Evolutionary conservation across 805 yeast species (phyloP).

Genomic region (Myxozyma geophila): DNA sequence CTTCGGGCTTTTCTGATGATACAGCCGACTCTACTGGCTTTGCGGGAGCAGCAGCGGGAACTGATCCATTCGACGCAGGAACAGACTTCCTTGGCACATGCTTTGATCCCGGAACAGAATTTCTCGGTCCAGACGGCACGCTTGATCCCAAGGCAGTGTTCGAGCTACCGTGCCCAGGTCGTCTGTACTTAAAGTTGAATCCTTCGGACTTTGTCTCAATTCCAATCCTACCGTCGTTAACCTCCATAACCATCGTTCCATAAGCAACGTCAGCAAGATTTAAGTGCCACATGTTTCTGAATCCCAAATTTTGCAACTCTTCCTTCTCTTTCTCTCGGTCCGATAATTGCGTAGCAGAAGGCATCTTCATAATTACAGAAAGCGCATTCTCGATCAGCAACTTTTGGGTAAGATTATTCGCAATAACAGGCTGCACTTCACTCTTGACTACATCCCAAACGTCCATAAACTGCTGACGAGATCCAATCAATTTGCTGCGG

Average conservation of each 20-base stretch:
- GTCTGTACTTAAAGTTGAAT: conserved; percentile 62
- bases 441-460: conserved; percentile 65
- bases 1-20: not conserved
- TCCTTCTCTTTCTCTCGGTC: conserved; percentile 54
- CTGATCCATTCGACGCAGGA: not conserved
- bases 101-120: not conserved
- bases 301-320: conserved; percentile 65
- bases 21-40: not conserved
- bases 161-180: conserved; percentile 14
- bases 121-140: not conserved
- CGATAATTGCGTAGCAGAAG: conserved; percentile 45
- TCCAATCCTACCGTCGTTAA: conserved; percentile 54
- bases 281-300: conserved; percentile 77
- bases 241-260: conserved; percentile 55
- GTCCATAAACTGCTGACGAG: conserved; percentile 63
- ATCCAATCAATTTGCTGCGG: conserved; percentile 63
- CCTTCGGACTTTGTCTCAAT: conserved; percentile 63
- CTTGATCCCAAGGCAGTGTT: not conserved
- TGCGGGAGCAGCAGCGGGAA: not conserved
- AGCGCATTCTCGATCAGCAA: conserved; percentile 60
- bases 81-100: not conserved
- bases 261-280: conserved; percentile 65
- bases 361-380: conserved; percentile 62
- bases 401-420: conserved; percentile 51
- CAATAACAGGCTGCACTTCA: conserved; percentile 54